Evolutionary conservation across 305 asterid genomes (phyloP).

Genomic region (Fraxinus latifolia): DNA sequence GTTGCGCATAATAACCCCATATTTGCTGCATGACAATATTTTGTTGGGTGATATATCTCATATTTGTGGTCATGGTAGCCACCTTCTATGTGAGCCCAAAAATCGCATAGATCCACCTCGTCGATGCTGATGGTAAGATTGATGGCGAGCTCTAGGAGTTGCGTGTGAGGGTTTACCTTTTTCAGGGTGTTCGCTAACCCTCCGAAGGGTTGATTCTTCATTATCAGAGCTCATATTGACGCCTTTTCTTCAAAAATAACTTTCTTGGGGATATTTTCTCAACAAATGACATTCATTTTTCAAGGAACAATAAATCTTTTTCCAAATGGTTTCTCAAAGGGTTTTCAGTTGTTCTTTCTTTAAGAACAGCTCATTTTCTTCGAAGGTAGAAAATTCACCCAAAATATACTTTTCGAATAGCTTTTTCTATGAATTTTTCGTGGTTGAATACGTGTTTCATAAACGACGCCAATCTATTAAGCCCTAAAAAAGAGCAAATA

Average conservation of each 20-base stretch:
- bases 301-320: too few relatives aligned
- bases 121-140: not conserved
- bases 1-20: too few relatives aligned
- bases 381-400: not conserved
- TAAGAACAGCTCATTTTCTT: not conserved
- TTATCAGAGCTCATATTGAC: not conserved
- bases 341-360: not conserved
- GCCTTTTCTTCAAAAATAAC: too few relatives aligned
- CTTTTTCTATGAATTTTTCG: too few relatives aligned
- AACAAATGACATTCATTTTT: too few relatives aligned
- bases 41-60: too few relatives aligned
- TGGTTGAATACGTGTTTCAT: not conserved
- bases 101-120: not conserved
- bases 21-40: too few relatives aligned
- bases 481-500: not conserved
- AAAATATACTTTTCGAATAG: not conserved
- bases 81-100: too few relatives aligned
- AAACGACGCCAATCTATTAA: not conserved
- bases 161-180: not conserved
- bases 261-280: too few relatives aligned
- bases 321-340: not conserved
- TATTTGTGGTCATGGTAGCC: too few relatives aligned
- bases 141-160: not conserved
- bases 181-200: not conserved
- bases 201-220: not conserved